Conservation (phyloP, 2,329 filamentous ascomycete species). For the Cladophialophora immunda region DNA sequence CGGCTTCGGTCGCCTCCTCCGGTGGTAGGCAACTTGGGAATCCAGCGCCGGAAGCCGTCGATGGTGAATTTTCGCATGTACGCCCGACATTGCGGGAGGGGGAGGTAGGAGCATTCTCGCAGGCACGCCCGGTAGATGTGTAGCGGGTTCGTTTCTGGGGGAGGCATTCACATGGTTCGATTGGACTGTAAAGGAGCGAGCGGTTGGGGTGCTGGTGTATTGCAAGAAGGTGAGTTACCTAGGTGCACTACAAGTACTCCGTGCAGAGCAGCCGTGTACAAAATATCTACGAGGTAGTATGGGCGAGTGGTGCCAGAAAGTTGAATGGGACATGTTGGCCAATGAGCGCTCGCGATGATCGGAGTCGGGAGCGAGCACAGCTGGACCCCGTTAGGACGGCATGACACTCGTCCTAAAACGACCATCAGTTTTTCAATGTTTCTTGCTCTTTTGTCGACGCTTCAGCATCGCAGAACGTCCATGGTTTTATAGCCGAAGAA, state of each 20-base stretch:
- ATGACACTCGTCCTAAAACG: neutral
- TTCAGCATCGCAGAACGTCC: neutral
- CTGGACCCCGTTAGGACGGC: neutral
- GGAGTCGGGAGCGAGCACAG: neutral
- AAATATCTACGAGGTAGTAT: too few species aligned
- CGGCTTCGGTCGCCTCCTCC: constrained; percentile 34
- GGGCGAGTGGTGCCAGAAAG: neutral
- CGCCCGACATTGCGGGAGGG: constrained; percentile 62
- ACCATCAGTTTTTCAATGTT: neutral
- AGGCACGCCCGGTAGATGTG: constrained; percentile 65
- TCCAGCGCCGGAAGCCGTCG: constrained; percentile 56
- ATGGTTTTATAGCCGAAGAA: neutral
- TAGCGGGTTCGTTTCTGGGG: constrained; percentile 41
- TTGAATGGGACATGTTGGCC: neutral
- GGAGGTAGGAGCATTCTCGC: constrained; percentile 68
- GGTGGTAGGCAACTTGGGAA: constrained; percentile 25
- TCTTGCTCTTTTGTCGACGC: neutral
- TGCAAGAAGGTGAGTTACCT: too few species aligned
- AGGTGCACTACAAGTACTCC: too few species aligned
- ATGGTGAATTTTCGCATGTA: constrained; percentile 61
- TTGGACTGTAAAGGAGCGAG: neutral
- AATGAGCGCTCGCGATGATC: neutral
- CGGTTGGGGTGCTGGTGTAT: neutral
- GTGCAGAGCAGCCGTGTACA: too few species aligned
- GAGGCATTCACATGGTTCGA: constrained; percentile 21